These are phyloP conservation scores for Pugionium cornutum DNA, from an alignment of 345 rosid species.

Conservation along the genomic window DNA sequence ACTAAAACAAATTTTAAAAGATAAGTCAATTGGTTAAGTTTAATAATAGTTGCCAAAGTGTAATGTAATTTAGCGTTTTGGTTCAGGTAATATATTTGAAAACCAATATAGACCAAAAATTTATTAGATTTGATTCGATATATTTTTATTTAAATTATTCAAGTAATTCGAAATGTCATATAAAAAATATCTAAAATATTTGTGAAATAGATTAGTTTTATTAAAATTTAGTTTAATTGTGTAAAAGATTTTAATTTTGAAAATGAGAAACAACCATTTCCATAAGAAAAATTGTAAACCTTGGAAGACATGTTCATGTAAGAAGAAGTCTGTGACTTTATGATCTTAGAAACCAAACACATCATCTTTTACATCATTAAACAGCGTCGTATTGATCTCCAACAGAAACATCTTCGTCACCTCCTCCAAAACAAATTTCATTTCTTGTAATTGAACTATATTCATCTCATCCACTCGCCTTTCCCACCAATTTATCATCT, in stretches of 20 bases:
- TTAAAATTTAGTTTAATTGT: too few relatives aligned
- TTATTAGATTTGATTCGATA: too few relatives aligned
- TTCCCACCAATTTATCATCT: conserved; percentile 26
- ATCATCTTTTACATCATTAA: conserved; percentile 16
- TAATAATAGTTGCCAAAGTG: too few relatives aligned
- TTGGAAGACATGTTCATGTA: conserved; percentile 23
- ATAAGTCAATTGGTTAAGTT: too few relatives aligned
- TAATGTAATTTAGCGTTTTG: too few relatives aligned
- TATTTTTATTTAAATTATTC: too few relatives aligned
- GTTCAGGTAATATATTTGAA: too few relatives aligned
- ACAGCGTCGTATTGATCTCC: neutral
- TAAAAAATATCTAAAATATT: too few relatives aligned
- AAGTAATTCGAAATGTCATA: too few relatives aligned
- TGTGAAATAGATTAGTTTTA: too few relatives aligned
- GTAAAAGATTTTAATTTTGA: neutral
- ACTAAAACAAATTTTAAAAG: too few relatives aligned
- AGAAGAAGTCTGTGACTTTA: conserved; percentile 12
- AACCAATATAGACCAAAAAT: too few relatives aligned
- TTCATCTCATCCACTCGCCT: conserved; percentile 21
- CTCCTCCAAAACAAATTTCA: conserved; percentile 24
- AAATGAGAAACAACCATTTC: conserved; percentile 29
- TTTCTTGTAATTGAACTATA: conserved; percentile 24
- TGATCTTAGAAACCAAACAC: conserved; percentile 25
- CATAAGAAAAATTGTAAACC: conserved; percentile 1
- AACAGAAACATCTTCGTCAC: conserved; percentile 10